Conservation (phyloP, 257 asterid genomes). For the Nicotiana noctiflora region DNA sequence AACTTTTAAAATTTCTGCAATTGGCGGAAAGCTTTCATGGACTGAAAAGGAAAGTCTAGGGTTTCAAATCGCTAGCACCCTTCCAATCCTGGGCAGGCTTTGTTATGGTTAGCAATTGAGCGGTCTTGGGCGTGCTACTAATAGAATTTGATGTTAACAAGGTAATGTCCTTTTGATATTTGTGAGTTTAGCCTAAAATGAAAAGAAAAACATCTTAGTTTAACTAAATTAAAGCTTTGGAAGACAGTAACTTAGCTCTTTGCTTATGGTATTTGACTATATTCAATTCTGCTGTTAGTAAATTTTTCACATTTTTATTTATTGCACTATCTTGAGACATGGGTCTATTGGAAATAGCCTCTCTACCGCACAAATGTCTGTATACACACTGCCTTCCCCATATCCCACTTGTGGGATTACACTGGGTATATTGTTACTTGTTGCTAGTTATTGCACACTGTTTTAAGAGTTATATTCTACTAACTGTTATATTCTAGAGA, state of each 20-base stretch:
- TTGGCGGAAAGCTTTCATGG: background rate
- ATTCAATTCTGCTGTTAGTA: background rate
- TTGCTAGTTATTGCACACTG: background rate
- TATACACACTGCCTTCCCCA: too few species aligned
- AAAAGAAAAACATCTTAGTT: background rate
- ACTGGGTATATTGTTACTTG: too few species aligned
- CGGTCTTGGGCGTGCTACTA: background rate
- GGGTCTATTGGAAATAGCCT: too few species aligned
- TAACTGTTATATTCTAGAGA: background rate
- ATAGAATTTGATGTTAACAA: slow-evolving; percentile 2
- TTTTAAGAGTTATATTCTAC: background rate
- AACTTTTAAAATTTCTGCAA: background rate
- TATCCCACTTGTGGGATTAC: too few species aligned
- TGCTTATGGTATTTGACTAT: background rate
- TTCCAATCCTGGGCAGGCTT: background rate
- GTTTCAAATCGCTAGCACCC: background rate
- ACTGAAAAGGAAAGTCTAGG: background rate
- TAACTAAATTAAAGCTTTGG: background rate
- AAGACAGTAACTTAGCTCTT: background rate
- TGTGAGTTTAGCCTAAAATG: background rate
- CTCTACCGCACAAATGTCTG: too few species aligned
- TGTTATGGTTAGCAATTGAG: background rate
- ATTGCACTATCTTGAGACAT: too few species aligned
- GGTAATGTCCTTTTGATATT: background rate
- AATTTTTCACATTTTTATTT: too few species aligned